Base-by-base conservation (phyloP, 805 yeast genomes). In the Tetrapisispora taiwanensis region DNA sequence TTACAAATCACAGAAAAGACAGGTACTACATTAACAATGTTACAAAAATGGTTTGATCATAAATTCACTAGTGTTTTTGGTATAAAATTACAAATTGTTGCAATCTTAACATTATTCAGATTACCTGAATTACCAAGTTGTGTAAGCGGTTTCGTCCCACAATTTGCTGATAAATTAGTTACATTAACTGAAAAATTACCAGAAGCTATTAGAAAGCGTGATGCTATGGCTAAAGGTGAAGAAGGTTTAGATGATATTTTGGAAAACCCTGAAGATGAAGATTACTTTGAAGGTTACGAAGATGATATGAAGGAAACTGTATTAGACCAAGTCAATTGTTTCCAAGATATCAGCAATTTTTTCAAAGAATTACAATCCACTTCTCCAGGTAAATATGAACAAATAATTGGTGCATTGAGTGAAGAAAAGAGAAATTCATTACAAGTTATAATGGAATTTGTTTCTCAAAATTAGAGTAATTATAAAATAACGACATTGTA, bases 241-340 rank as follows among this genome's bases (percentile, higher is more conserved):
- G 70, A 58, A 26, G 66, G 59, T 17, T 58, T 55, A n/a, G 55
- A 52, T 36, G 68, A 62, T 14, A 42, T 43, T 37, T 44, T 51
- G 18, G 52, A 53, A 6, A 50, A 50, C 13, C 53, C 50, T 12
- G 56, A 54, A 7, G 56, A 51, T 17, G 66, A 58, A 22, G 87
- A 81, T 45, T 77, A 81, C 44, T 65, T 59, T 43, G 70, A 66
- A 31, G 70, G 66, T 35, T 79, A 80, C 44, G 95, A 87, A 55
- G 95, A 82, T 56, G 78, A 92, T 13, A 73, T 83, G 60, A 78
- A 81, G 45, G 83, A 79, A 51, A 81, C 94, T 1, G 85, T 92
- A 7, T 70, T 90, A 46, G 97, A 89, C 60, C 69, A 73, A 36
- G 63, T 87, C 37, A 84, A 88, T 58, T 79, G 81, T 4, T 85